These are phyloP conservation scores for Paspalum notatum DNA, from an alignment of 176 grass and related monocot genomes.

Conservation along the genomic window DNA sequence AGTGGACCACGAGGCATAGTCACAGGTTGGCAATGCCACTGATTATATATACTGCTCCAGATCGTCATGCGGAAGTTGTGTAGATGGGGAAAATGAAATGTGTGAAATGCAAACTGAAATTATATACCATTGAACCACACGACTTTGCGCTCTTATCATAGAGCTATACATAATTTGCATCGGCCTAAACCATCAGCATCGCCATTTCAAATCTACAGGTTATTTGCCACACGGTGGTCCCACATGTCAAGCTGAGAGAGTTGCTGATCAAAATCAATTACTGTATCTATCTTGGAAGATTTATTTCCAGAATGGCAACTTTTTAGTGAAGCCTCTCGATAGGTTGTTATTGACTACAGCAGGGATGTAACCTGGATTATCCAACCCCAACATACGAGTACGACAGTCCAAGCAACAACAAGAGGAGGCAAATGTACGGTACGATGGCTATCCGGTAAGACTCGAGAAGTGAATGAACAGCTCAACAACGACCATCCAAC, in stretches of 20 bases:
- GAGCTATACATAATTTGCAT: neutral
- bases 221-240: neutral
- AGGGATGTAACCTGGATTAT: no score
- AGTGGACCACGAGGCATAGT: no score
- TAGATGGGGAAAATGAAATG: neutral
- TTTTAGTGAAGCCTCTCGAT: no score
- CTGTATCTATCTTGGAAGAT: no score
- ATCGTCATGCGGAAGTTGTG: neutral
- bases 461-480: conserved; percentile 29
- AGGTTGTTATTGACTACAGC: no score
- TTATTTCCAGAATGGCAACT: no score
- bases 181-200: neutral
- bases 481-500: conserved; percentile 46
- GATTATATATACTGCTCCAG: no score
- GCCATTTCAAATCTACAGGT: neutral
- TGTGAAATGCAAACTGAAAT: neutral
- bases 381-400: neutral
- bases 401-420: neutral
- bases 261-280: neutral
- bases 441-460: conserved; percentile 4
- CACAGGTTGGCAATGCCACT: no score
- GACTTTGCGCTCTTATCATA: neutral
- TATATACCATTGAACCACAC: neutral
- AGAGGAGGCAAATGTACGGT: neutral
- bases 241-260: neutral